phyloP scores from a whole-genome alignment of 1,284 basidiomycete species.

The Golubevia pallescens region DNA sequence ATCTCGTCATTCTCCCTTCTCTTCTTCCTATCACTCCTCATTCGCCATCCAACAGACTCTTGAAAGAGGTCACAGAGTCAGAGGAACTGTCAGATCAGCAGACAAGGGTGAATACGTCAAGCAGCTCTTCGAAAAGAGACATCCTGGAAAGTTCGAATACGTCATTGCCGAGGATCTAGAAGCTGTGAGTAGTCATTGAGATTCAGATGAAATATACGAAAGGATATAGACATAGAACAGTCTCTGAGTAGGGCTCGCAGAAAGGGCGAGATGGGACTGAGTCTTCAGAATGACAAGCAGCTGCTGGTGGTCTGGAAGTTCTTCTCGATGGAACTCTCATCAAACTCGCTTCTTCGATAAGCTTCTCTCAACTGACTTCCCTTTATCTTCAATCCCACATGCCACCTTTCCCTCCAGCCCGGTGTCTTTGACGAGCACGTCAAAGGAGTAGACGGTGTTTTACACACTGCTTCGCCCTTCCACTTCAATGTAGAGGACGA shows the following conservation, averaged over 20 bases:
- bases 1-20: too few relatives aligned
- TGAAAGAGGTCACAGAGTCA: slow-evolving; percentile 66
- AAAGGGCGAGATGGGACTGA: neutral
- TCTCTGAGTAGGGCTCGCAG: neutral
- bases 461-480: slow-evolving; percentile 71
- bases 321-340: too few relatives aligned
- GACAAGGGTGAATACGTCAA: slow-evolving; percentile 69
- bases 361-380: too few relatives aligned
- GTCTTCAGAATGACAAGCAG: too few relatives aligned
- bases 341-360: too few relatives aligned
- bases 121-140: slow-evolving; percentile 67
- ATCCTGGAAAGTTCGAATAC: slow-evolving; percentile 68
- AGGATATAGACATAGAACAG: neutral
- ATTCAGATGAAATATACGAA: neutral
- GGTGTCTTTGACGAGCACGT: slow-evolving; percentile 57
- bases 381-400: too few relatives aligned
- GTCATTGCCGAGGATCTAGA: slow-evolving; percentile 71
- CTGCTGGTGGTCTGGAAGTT: too few relatives aligned
- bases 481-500: slow-evolving; percentile 62
- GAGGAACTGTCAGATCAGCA: slow-evolving; percentile 70
- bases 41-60: too few relatives aligned
- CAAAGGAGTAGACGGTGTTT: slow-evolving; percentile 72
- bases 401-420: too few relatives aligned
- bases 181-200: slow-evolving; percentile 61
- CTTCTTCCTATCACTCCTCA: too few relatives aligned